Conservation (phyloP, 805 yeast species). For the Cephaloascus albidus region DNA sequence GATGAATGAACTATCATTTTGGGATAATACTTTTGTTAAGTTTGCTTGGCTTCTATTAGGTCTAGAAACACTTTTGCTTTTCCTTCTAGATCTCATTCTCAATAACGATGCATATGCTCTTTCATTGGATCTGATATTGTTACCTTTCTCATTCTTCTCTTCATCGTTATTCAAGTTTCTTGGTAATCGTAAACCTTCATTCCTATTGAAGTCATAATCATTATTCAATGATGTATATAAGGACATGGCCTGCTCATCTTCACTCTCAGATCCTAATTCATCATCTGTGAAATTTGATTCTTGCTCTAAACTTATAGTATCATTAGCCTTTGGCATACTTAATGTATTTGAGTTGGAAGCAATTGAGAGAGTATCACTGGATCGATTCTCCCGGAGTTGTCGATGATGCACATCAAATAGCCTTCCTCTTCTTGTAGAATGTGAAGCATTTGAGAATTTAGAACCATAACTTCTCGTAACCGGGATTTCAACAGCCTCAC, state of each 20-base stretch:
- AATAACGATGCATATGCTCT: conserved; percentile 59
- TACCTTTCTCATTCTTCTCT: not conserved
- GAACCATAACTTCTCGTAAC: conserved; percentile 4
- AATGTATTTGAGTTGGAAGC: not conserved
- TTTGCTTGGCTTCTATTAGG: conserved; percentile 11
- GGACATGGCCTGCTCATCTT: conserved; percentile 65
- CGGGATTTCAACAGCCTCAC: conserved; percentile 72
- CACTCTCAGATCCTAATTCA: conserved; percentile 30
- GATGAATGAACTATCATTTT: conserved; percentile 5
- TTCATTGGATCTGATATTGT: conserved; percentile 36
- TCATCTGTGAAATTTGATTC: conserved; percentile 2
- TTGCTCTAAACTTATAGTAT: conserved; percentile 5
- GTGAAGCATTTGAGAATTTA: not conserved
- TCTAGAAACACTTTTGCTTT: conserved; percentile 34
- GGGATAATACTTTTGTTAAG: conserved; percentile 4
- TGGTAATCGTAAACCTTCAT: conserved; percentile 19
- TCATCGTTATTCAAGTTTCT: conserved; percentile 13
- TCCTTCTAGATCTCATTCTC: conserved; percentile 50
- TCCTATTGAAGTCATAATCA: conserved; percentile 15
- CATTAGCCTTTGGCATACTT: conserved; percentile 4
- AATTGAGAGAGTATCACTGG: not conserved
- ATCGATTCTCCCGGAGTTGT: not conserved
- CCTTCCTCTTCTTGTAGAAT: not conserved
- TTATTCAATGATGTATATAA: conserved; percentile 43
- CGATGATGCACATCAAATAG: not conserved